Evolutionary conservation across 2,329 filamentous ascomycete genomes (phyloP).

Genomic region (Rhynchosporium graminicola): DNA sequence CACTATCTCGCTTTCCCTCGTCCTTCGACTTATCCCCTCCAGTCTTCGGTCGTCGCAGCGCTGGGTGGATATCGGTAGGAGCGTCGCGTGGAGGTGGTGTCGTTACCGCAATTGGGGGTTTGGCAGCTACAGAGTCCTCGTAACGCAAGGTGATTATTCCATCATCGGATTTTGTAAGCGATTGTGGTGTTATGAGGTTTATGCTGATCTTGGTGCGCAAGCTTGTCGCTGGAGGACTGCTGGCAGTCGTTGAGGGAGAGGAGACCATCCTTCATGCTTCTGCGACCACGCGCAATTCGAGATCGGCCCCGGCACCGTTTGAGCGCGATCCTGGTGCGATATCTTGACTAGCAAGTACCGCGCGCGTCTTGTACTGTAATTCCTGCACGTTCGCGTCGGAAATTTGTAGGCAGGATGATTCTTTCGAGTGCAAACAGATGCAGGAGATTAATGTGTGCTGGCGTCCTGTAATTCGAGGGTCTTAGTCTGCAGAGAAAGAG

Average conservation of each 20-base stretch:
- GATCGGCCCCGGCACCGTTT: neutral
- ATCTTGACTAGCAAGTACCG: no score
- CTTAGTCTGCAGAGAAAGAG: neutral
- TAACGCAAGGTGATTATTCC: slow-evolving; percentile 57
- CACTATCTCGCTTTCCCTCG: slow-evolving; percentile 57
- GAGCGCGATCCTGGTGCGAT: slow-evolving; percentile 6
- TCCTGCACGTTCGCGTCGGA: slow-evolving; percentile 8
- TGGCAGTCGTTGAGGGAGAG: slow-evolving; percentile 1
- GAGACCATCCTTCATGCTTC: slow-evolving; percentile 17
- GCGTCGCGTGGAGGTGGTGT: slow-evolving; percentile 36
- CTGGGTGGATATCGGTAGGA: slow-evolving; percentile 37
- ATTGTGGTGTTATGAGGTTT: slow-evolving; percentile 16
- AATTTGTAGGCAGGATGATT: neutral
- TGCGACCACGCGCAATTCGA: neutral
- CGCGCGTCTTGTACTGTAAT: neutral
- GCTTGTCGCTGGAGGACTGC: neutral
- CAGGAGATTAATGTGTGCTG: neutral
- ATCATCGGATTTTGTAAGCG: slow-evolving; percentile 24
- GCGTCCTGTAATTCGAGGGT: slow-evolving; percentile 1
- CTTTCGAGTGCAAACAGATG: neutral
- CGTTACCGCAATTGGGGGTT: slow-evolving; percentile 54
- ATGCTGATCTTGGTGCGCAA: slow-evolving; percentile 19
- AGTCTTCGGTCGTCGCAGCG: slow-evolving; percentile 29
- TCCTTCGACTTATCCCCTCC: slow-evolving; percentile 35
- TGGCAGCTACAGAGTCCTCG: slow-evolving; percentile 59